A percentile compares a stretch with the other conserved stretches of the same genome.
phyloP scores from a whole-genome alignment of 768 basidiomycete species.

The Pleurotus pulmonarius region DNA sequence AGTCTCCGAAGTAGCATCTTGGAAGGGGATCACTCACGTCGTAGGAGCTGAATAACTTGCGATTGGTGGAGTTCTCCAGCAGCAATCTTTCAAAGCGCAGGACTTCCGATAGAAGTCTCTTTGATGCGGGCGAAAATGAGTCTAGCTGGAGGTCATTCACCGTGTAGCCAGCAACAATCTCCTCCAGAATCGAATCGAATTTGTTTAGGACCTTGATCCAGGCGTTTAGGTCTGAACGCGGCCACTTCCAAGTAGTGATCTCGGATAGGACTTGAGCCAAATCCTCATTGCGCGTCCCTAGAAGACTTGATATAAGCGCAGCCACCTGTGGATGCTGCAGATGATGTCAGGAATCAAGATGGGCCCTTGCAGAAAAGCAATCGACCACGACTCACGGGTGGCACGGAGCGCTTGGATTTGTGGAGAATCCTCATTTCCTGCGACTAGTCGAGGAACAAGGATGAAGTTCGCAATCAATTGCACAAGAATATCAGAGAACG shows the following conservation, averaged over 20 bases:
- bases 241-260: conserved; percentile 89
- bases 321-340: conserved; percentile 73
- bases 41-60: conserved; percentile 94
- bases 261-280: conserved; percentile 62
- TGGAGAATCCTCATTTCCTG: conserved; percentile 85
- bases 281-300: conserved; percentile 65
- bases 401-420: conserved; percentile 76
- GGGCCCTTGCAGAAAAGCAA: conserved; percentile 12
- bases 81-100: conserved; percentile 86
- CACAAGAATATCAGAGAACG: too few species aligned
- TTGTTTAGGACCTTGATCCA: conserved; percentile 97
- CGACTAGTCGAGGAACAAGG: conserved; percentile 36
- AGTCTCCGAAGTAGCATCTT: conserved; percentile 6
- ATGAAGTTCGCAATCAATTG: too few species aligned
- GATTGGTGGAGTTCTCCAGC: conserved; percentile 95
- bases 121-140: conserved; percentile 71
- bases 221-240: conserved; percentile 92
- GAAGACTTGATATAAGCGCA: conserved; percentile 71
- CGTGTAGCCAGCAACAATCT: conserved; percentile 78
- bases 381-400: conserved; percentile 54
- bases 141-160: conserved; percentile 82
- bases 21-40: conserved; percentile 66
- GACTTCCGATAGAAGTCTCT: conserved; percentile 75
- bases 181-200: conserved; percentile 87
- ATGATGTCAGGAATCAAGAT: conserved; percentile 17